Conservation (phyloP, 192 early-diverging fungal species). For the Coemansia biformis region DNA sequence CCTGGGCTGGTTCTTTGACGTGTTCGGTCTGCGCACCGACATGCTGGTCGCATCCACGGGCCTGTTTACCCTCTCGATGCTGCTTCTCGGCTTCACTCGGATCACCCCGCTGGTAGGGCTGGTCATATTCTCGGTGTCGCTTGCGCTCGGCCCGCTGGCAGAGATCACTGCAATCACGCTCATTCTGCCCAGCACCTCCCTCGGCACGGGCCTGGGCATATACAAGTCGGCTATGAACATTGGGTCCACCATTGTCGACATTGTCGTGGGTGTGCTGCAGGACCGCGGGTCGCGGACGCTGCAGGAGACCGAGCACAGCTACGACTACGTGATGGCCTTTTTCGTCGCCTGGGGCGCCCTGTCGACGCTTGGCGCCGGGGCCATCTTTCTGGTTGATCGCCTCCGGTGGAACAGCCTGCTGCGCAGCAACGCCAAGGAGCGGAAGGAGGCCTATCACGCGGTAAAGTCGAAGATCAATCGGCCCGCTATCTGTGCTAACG, state of each 20-base stretch:
- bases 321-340: slow-evolving; percentile 50
- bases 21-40: slow-evolving; percentile 56
- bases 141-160: slow-evolving; percentile 57
- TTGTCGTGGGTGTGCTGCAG: slow-evolving; percentile 57
- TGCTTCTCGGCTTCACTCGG: slow-evolving; percentile 56
- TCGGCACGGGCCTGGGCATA: slow-evolving; percentile 58
- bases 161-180: slow-evolving; percentile 60
- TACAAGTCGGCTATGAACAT: slow-evolving; percentile 63
- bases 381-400: slow-evolving; percentile 37
- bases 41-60: slow-evolving; percentile 33
- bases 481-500: slow-evolving; percentile 27
- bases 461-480: slow-evolving; percentile 37
- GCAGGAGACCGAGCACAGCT: slow-evolving; percentile 39
- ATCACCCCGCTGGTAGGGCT: slow-evolving; percentile 53
- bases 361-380: slow-evolving; percentile 26
- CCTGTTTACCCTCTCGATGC: slow-evolving; percentile 36
- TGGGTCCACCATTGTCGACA: slow-evolving; percentile 57
- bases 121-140: slow-evolving; percentile 54
- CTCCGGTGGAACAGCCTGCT: slow-evolving; percentile 35
- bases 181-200: slow-evolving; percentile 52
- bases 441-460: slow-evolving; percentile 25
- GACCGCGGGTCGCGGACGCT: slow-evolving; percentile 40
- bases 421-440: slow-evolving; percentile 15
- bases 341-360: slow-evolving; percentile 46
- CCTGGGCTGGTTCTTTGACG: slow-evolving; percentile 65